Base-by-base conservation (phyloP, 139 green algal species). In the Gonium pectorale region DNA sequence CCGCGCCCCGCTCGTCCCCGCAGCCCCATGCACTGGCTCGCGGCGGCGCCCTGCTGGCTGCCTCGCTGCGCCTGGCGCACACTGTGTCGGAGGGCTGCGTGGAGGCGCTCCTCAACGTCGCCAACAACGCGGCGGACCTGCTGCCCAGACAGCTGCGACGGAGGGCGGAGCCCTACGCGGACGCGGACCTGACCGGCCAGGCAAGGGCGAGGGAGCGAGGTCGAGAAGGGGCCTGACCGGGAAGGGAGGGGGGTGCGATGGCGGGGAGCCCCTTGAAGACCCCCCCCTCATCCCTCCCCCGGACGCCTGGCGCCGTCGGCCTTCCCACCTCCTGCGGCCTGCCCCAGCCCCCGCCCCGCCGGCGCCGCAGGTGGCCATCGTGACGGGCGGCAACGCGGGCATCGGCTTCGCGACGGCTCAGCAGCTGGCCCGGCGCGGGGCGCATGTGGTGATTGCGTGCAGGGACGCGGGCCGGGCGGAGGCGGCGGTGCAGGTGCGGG, bases 381-480 rank as follows among this genome's bases (percentile, higher is more conserved):
- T 93, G 17, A 93, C 91, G 1, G 91, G 91, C n/a, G 87, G 67
- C 46, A 94, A 94, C 79, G 82, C 87, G 38, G 91, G 91, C 43
- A 91, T 94, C 35, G 91, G 91, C 35, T 82, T 90, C 17, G 83
- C 89, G 51, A 93, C 89, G 7, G 87, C 91, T 0, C 67, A 87
- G 64, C 68, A 86, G 56, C 80, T 94, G 60, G 89, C 87, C 3
- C 38, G 81, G 5, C 85, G 87, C 5, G 90, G 90, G 35, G 89
- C 83, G 1, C 81, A 90, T 22, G 90, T 94, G 21, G 74, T 94
- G 31, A 51, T 93, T 35, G 90, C 90, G 11, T 93, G 90, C 83
- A 66, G 90, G 22, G 71, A 82, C 62, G 46, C 44, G 21, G 37
- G 67, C 24, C 59, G 86, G 1, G 88, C 75, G 8, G 38, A 64